Base-by-base conservation (phyloP, 2,329 filamentous ascomycete species). In the Hymenoscyphus albidus region DNA sequence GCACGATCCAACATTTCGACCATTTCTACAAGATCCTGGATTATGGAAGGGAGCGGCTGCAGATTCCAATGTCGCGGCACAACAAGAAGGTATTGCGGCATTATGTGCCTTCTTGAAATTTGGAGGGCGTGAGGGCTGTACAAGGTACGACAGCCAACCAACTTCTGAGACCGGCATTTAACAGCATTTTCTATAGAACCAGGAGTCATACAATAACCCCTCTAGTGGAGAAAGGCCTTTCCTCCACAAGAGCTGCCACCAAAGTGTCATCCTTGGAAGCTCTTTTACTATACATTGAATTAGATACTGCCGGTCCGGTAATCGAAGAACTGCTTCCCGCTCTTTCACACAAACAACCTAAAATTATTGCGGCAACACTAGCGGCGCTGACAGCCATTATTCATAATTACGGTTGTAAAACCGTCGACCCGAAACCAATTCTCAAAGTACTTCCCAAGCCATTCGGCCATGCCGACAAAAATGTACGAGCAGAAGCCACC, bases 381-480 rank as follows among this genome's bases (percentile, higher is more conserved):
- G 83, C 87, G 38, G 91, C 92, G 1, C 80, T 99, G 55, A 92
- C 90, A 0, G 84, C 88, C 58, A 92, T 98, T 65, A 95, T 91
- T 75, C 93, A 97, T 77, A 95, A 92, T 74, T 99, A 93, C 76
- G 95, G 96, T 64, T 96, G 93, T 81, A 97, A 97, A 78, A 87
- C 92, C 18, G 89, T 95, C 59, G 95, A 99, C 74, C 92, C 96
- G 3, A 97, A 99, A 76, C 89, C 92, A 1, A 88, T 96, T 22
- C 84, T 98, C 65, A 98, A 98, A 76, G 80, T 85, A 12, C 81
- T 99, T 1, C 93, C 95, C 2, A 96, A 97, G 75, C 89, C 89
- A 1, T 99, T 97, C 75, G 92, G 92, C 22, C 95, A 98, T 76
- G 94, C 95, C 39, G 95, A 99, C 82, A 99, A 99, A 79, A 98